Evolutionary conservation across 2,329 filamentous ascomycete species (phyloP), one percentile per base, ranked within the genome.

Genomic region (Trichoderma gracile): DNA sequence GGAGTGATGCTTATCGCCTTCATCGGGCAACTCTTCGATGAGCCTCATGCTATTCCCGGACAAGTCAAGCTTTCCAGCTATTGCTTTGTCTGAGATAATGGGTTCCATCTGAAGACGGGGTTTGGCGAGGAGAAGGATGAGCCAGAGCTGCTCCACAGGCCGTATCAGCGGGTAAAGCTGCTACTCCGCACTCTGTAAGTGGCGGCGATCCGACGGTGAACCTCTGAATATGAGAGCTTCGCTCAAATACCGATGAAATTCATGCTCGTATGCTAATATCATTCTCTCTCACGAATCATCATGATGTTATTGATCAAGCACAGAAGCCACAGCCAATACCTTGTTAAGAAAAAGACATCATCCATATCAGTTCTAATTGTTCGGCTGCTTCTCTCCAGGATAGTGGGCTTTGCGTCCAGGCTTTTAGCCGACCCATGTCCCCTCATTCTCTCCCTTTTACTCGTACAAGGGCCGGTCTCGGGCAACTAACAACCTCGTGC

Each of bases 351-450:
- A 15, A 47, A 8, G 15, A 15, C n/a, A 52, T 52, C 27, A 7
- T 21, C 40, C 25, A 8, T 56, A 33, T 47, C 52, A 42, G 17
- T 30, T n/a, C 21, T 52, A 40, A 23, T 64, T 25, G 19, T 33
- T 58, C 65, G 27, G 55, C 46, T 27, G 2, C 52, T 49, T 7
- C 7, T 8, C 25, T 53, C 27, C 33, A 21, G 23, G 30, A 52
- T 21, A 57, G 61, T 64, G 61, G 61, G 27, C 33, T 56, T 40
- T 33, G 10, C 23, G 30, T 45, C 27, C 9, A 53, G 12, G 21
- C 55, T 54, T 60, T 60, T 65, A 54, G 40, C 63, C 56, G 56
- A 47, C n/a, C 9, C 55, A 49, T 38, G 27, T 49, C 40, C 58
- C 47, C 47, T 38, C 10, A 38, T 14, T 14, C 33, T 14, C 33